Conservation (phyloP, 202 grass and related monocot species). For the Panicum hallii region DNA sequence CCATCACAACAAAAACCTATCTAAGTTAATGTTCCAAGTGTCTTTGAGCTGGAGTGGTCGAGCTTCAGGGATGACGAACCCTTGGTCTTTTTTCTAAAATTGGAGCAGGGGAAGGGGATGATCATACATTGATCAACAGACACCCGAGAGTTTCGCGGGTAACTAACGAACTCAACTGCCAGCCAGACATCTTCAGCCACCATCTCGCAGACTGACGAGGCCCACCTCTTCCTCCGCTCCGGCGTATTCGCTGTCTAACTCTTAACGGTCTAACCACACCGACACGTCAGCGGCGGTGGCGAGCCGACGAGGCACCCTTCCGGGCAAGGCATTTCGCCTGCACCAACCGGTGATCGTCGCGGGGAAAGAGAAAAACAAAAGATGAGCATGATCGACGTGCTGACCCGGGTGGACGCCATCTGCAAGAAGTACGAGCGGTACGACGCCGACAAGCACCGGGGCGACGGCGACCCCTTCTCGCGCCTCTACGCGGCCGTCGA, state of each 20-base stretch:
- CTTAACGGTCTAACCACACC: too few species aligned
- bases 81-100: neutral
- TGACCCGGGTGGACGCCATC: constrained; percentile 72
- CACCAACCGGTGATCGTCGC: neutral
- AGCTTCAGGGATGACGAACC: too few species aligned
- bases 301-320: neutral
- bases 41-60: too few species aligned
- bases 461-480: constrained; percentile 63
- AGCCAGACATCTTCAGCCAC: neutral
- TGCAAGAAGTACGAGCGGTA: constrained; percentile 79
- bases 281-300: neutral
- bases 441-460: constrained; percentile 60
- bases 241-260: neutral
- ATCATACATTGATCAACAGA: neutral
- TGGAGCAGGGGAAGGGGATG: neutral
- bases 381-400: constrained; percentile 72
- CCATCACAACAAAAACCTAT: too few species aligned
- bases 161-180: neutral
- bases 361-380: neutral
- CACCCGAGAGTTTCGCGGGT: neutral
- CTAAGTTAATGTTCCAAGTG: too few species aligned
- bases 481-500: constrained; percentile 58
- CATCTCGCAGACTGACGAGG: neutral
- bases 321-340: neutral
- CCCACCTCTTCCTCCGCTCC: neutral